Conservation (phyloP, 768 basidiomycete genomes). For the Boletus pseudopeckii region DNA sequence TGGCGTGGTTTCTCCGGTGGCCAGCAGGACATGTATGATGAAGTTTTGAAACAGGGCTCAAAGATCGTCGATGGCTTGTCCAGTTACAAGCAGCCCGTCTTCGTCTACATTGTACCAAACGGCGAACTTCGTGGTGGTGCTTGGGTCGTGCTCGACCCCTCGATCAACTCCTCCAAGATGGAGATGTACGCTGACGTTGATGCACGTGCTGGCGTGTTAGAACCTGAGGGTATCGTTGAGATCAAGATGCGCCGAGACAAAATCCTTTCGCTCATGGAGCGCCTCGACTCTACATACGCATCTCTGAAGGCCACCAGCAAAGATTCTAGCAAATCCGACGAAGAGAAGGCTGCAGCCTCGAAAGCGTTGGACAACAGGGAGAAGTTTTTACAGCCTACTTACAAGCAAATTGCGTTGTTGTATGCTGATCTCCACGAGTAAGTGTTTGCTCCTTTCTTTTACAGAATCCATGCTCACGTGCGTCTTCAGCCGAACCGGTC, state of each 20-base stretch:
- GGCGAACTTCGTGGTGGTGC: slow-evolving; percentile 98
- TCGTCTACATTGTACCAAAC: slow-evolving; percentile 97
- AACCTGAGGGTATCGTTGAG: slow-evolving; percentile 96
- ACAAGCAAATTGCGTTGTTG: slow-evolving; percentile 88
- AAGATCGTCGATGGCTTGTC: slow-evolving; percentile 99
- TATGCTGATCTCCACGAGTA: slow-evolving; percentile 98
- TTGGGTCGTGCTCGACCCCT: slow-evolving; percentile 98
- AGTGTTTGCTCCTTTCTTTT: slow-evolving; percentile 31
- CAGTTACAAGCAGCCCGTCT: slow-evolving; percentile 95
- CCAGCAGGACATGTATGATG: slow-evolving; percentile 99
- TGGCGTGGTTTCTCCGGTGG: slow-evolving; percentile 99
- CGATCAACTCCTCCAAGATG: slow-evolving; percentile 96
- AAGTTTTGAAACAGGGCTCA: slow-evolving; percentile 93
- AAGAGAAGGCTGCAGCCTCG: slow-evolving; percentile 69
- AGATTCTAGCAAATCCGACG: slow-evolving; percentile 65
- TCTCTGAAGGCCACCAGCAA: slow-evolving; percentile 77
- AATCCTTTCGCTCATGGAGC: slow-evolving; percentile 86
- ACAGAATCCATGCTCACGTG: slow-evolving; percentile 1
- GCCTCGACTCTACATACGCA: slow-evolving; percentile 83
- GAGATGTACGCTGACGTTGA: slow-evolving; percentile 99
- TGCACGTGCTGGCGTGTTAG: slow-evolving; percentile 91
- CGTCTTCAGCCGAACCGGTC: slow-evolving; percentile 74
- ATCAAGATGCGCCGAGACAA: slow-evolving; percentile 98
- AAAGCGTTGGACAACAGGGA: slow-evolving; percentile 74
- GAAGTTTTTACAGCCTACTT: slow-evolving; percentile 78